Conservation (phyloP, 352 stramenopile species). For the Phytophthora citricola region DNA sequence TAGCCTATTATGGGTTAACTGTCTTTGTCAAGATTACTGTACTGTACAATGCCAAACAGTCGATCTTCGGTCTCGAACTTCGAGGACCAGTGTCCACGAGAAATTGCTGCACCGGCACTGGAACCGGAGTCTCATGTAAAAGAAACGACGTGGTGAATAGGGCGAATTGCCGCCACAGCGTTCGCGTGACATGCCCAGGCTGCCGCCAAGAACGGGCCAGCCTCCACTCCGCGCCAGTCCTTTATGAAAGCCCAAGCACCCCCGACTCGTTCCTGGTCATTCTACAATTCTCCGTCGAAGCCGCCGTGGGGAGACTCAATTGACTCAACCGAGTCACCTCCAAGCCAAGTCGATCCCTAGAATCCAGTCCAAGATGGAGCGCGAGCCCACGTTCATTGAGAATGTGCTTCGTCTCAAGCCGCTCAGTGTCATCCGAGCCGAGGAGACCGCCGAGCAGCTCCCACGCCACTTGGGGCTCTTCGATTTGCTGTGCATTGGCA, state of each 20-base stretch:
- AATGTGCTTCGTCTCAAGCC: conserved; percentile 78
- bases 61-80: neutral
- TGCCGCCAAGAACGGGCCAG: conserved; percentile 16
- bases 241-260: conserved; percentile 4
- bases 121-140: conserved; percentile 13
- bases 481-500: conserved; percentile 92
- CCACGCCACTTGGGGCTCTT: conserved; percentile 81
- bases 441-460: conserved; percentile 74
- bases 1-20: too few species aligned
- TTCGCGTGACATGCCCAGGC: conserved; percentile 5
- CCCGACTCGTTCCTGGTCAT: conserved; percentile 19
- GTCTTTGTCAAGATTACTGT: too few species aligned
- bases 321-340: conserved; percentile 2
- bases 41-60: neutral
- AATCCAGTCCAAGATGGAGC: conserved; percentile 30
- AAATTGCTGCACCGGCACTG: conserved; percentile 21
- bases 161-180: conserved; percentile 9
- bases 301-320: conserved; percentile 30
- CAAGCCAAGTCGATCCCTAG: conserved; percentile 1
- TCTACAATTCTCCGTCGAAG: conserved; percentile 29
- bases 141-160: conserved; percentile 14
- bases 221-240: conserved; percentile 11
- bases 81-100: conserved; percentile 9
- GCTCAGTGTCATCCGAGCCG: conserved; percentile 71
- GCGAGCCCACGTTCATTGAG: conserved; percentile 50